A percentile compares a stretch with the other conserved stretches of the same genome.
Evolutionary conservation across 106 monocot species (phyloP).

Genomic region (Vanilla planifolia): DNA sequence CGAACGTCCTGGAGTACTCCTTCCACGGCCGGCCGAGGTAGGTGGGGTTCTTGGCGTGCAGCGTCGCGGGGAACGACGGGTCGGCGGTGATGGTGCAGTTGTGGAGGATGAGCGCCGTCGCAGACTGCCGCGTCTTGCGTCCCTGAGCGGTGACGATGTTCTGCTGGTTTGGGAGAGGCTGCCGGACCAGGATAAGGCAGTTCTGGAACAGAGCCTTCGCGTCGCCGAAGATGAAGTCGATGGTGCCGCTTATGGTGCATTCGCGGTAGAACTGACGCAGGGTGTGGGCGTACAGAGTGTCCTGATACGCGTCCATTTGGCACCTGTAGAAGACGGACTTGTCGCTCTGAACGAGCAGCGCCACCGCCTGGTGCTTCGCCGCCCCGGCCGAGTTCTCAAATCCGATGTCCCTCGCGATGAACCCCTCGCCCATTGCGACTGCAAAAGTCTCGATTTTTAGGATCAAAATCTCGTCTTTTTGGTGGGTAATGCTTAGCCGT

Average conservation of each 20-base stretch:
- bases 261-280: slow-evolving; percentile 65
- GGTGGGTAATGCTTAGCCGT: too few species aligned
- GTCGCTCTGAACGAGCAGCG: slow-evolving; percentile 44
- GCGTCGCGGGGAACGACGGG: slow-evolving; percentile 7
- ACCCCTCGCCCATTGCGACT: slow-evolving; percentile 26
- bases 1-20: slow-evolving; percentile 32
- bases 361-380: slow-evolving; percentile 78
- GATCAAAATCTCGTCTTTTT: too few species aligned
- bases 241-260: slow-evolving; percentile 65
- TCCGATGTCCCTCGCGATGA: slow-evolving; percentile 33
- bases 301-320: slow-evolving; percentile 70
- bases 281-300: slow-evolving; percentile 72
- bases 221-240: slow-evolving; percentile 87
- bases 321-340: slow-evolving; percentile 55
- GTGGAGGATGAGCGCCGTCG: slow-evolving; percentile 46
- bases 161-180: slow-evolving; percentile 62
- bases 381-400: slow-evolving; percentile 74
- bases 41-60: slow-evolving; percentile 17
- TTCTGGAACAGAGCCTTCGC: slow-evolving; percentile 51
- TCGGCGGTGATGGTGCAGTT: slow-evolving; percentile 66
- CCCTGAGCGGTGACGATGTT: slow-evolving; percentile 87
- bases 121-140: slow-evolving; percentile 25
- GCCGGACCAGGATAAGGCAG: slow-evolving; percentile 47
- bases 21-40: slow-evolving; percentile 59
- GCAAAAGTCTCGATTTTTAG: too few species aligned